Base-by-base conservation (phyloP, 2,329 filamentous ascomycete genomes). In the Aaosphaeria pasadenensis region DNA sequence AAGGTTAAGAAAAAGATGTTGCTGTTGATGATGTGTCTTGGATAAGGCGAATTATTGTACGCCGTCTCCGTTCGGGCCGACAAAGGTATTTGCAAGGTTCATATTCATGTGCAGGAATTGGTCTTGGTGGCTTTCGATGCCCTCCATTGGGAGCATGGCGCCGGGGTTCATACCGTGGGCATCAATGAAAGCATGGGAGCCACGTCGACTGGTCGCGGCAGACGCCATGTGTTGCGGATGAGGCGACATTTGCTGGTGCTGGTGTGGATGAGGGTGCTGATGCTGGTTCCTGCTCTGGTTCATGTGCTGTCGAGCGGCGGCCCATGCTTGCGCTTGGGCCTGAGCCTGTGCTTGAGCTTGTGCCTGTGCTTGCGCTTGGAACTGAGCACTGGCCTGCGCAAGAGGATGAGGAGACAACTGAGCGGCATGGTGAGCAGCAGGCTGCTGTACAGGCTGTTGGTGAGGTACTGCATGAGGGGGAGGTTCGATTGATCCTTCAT, bases 291-390 rank as follows among this genome's bases (percentile, higher is more conserved):
- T 59, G 41, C 62, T 67, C 44, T 65, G 65, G 48, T 67, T 66
- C 64, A 70, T 67, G 50, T 69, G 65, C 44, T 70, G 66, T 33
- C 63, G 62, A 2, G 65, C 65, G 11, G 61, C 62, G 33, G 62
- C 63, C 62, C 63, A 65, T 6, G 59, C 62, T 7, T 64, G 62
- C 2, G 58, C 59, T 38, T 58, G 56, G 2, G 51, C 53, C 32
- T 55, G 53, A 11, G 53, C 53, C 28, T 56, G 51, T 3, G 49
- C 51, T 36, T 56, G 54, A 1, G 47, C 49, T 32, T 54, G 48
- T 4, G 52, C 54, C 33, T 62, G 57, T 17, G 54, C 51, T 35
- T 56, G 55, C 7, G 57, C 55, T 35, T 62, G 59, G 31, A 11
- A 30, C 13, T 65, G 63, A 0, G 57, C 60, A 30, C 66, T 64